Base-by-base conservation (phyloP, 768 basidiomycete species). In the Aureoboletus auriporus region DNA sequence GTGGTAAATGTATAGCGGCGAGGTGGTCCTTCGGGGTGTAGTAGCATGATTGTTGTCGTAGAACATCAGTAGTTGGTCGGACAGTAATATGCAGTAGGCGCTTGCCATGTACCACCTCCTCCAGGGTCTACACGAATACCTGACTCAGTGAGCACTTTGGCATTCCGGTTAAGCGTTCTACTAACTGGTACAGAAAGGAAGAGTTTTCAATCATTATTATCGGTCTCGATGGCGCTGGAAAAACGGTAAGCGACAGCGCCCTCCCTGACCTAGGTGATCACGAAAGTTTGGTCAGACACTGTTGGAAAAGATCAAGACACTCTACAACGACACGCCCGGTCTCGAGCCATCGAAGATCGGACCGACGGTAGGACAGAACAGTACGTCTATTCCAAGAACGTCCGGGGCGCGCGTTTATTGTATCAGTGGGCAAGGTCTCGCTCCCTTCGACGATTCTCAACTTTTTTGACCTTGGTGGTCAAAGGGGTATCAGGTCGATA, bases 391-490 rank as follows among this genome's bases (percentile, higher is more conserved):
- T n/a, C 23, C 20, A 4, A 23, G 20, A 37, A 7, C 8, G 6
- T 13, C 17, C 34, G n/a, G 13, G 5, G 3, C 9, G 8, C 16
- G 4, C 4, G 31, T 27, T 38, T 31, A 31, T 26, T 23, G 31
- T 17, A 8, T 13, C 59, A 96, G 95, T 89, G 67, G 96, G 95
- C 34, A 91, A 90, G 64, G 93, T 98, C 50, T 84, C 83, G 0
- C 77, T 99, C 5, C 92, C 96, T 0, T 95, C 93, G 0, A 93
- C 93, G 0, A 87, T 95, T 27, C 80, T 98, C 26, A 90, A 92
- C 62, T 97, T 98, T 75, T 96, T 93, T 83, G 96, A 99, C 63
- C 76, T 99, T 9, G 95, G 96, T 10, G 95, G 95, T 0, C 95
- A 98, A 63, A 75, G 86, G 1, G 93, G 94, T 20, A 95, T 99